Base-by-base conservation (phyloP, 78 protist species). In the Cavenderia fasciculata region DNA sequence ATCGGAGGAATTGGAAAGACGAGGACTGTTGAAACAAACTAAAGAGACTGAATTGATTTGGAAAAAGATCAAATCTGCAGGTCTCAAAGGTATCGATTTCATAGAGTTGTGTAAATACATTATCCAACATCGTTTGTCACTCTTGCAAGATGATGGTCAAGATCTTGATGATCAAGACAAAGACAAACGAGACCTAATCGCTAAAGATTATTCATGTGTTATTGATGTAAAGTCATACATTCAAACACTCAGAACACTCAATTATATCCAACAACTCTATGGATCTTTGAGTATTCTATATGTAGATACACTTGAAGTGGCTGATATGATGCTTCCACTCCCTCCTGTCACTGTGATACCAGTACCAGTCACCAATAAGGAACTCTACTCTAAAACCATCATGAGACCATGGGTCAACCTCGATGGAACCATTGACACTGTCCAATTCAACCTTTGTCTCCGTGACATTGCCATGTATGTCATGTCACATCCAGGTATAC, bases 401-500 rank as follows among this genome's bases (percentile, higher is more conserved):
- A n/a, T 63, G n/a, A 4, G 72, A 21, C 72, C 72, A 18, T 63
- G 72, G 72, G 72, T 63, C 25, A 21, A 16, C 2, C 2, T 21
- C 6, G 47, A 63, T 34, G 72, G 72, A 33, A 19, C 18, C 8
- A 40, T 63, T 5, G 72, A 40, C 31, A 14, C n/a, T 2, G n/a
- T 38, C 14, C 11, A 38, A 14, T 63, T 63, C 47, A 63, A 63
- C 38, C 72, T 38, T n/a, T 19, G 33, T 47, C 18, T 63, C n/a
- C 38, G 18, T 16, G 72, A 63, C 2, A 63, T 63, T 40, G 21
- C 38, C 8, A 27, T 63, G 4, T 16, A 6, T n/a, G 38, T 63
- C 4, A 63, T 63, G 72, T 43, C 33, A 40, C 11, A 8, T 63
- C 72, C 72, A 11, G 72, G 72, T 21, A 63, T 63, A 6, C 33